Conservation (phyloP, 2,329 filamentous ascomycete genomes). For the Neonectria neomacrospora region DNA sequence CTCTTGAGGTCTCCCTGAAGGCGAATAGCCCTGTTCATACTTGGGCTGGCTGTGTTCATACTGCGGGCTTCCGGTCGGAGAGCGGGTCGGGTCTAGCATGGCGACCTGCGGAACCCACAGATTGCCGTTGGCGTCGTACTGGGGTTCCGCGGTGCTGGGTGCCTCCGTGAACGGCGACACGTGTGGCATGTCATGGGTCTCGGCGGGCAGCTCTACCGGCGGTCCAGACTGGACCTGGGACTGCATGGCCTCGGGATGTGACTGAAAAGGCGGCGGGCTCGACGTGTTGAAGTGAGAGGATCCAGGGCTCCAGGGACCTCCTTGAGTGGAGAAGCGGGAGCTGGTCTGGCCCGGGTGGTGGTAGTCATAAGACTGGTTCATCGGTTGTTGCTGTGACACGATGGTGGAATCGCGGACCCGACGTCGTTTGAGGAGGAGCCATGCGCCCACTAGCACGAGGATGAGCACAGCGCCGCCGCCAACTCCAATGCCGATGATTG, state of each 20-base stretch:
- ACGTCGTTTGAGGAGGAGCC: slow-evolving; percentile 48
- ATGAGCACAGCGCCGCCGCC: slow-evolving; percentile 49
- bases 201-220: slow-evolving; percentile 45
- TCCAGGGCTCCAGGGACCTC: slow-evolving; percentile 42
- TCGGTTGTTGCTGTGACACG: slow-evolving; percentile 39
- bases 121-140: slow-evolving; percentile 48
- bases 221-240: slow-evolving; percentile 36
- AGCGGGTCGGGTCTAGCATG: slow-evolving; percentile 44
- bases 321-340: slow-evolving; percentile 34
- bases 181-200: slow-evolving; percentile 25
- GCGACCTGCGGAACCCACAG: slow-evolving; percentile 50
- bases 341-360: slow-evolving; percentile 38
- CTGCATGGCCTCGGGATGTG: slow-evolving; percentile 34
- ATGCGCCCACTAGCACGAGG: slow-evolving; percentile 41
- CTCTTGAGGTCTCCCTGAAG: slow-evolving; percentile 39
- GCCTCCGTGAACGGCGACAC: slow-evolving; percentile 33
- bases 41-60: slow-evolving; percentile 37
- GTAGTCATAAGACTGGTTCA: slow-evolving; percentile 40
- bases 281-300: slow-evolving; percentile 38
- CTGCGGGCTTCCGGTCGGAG: slow-evolving; percentile 32
- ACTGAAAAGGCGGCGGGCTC: slow-evolving; percentile 32
- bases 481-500: slow-evolving; percentile 58
- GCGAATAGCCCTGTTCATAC: slow-evolving; percentile 32
- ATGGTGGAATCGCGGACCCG: slow-evolving; percentile 22
- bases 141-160: slow-evolving; percentile 37